Percentiles rank a stretch among this genome's conserved stretches.
These are phyloP conservation scores for Juncus inflexus DNA, from an alignment of 176 grass and related monocot species.

Conservation along the genomic window DNA sequence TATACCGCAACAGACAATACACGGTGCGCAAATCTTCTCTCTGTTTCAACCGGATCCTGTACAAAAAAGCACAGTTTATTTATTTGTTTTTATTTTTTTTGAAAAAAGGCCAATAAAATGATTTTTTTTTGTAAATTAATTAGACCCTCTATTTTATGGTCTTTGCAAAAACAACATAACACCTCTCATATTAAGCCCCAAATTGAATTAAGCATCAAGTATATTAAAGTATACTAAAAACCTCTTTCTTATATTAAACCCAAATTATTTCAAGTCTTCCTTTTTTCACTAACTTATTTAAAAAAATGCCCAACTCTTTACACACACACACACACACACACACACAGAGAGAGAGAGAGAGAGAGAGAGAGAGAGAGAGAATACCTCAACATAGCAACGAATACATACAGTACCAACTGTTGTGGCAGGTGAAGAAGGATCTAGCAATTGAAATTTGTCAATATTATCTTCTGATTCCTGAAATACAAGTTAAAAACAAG, in stretches of 20 bases:
- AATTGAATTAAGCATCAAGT: too few species aligned
- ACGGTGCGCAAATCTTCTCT: constrained; percentile 77
- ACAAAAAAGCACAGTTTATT: too few species aligned
- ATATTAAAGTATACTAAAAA: too few species aligned
- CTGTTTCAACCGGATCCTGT: constrained; percentile 87
- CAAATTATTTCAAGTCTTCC: too few species aligned
- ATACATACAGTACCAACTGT: constrained; percentile 71
- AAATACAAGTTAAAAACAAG: not conserved
- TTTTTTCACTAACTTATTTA: too few species aligned
- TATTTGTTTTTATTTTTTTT: too few species aligned
- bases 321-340: too few species aligned
- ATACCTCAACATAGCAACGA: constrained; percentile 45
- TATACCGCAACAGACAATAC: constrained; percentile 77
- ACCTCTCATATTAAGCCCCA: not conserved
- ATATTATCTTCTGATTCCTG: constrained; percentile 75
- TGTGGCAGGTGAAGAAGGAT: constrained; percentile 62
- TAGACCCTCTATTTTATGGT: not conserved
- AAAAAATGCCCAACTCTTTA: too few species aligned
- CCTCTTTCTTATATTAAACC: too few species aligned
- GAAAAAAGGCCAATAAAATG: not conserved
- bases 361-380: not conserved
- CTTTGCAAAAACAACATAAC: too few species aligned
- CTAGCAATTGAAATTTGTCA: constrained; percentile 58
- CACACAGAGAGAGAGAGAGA: not conserved
- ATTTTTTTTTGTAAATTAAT: not conserved